Percentiles rank a stretch among this genome's conserved stretches.
phyloP scores from a whole-genome alignment of 2,329 filamentous ascomycete genomes.

The Westerdykella ornata region DNA sequence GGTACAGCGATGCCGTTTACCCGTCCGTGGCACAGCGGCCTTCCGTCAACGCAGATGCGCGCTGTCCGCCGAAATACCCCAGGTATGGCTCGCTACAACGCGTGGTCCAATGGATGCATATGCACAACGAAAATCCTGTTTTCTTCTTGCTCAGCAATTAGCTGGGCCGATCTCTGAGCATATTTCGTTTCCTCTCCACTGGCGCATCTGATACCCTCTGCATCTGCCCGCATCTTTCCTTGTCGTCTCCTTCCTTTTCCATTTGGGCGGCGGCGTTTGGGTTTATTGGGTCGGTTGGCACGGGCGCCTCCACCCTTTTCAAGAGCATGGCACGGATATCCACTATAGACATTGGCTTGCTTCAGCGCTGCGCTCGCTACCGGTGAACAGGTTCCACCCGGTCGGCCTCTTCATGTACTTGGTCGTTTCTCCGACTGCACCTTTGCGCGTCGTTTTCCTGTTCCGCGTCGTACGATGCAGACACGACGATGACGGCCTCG shows the following conservation, averaged over 20 bases:
- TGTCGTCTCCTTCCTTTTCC: neutral
- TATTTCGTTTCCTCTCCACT: constrained; percentile 1
- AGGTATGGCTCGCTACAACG: too few relatives aligned
- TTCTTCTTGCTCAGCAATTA: neutral
- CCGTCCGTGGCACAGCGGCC: constrained; percentile 5
- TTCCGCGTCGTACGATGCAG: neutral
- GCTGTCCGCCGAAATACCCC: too few relatives aligned
- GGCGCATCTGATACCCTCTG: constrained; percentile 21
- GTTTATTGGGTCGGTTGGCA: neutral
- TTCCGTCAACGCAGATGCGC: constrained; percentile 3
- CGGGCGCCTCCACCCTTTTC: neutral
- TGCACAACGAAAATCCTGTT: too few relatives aligned
- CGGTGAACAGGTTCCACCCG: neutral
- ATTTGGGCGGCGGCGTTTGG: neutral
- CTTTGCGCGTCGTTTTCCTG: neutral
- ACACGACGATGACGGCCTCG: too few relatives aligned
- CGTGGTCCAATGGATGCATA: too few relatives aligned
- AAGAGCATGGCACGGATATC: neutral
- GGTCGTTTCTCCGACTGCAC: neutral
- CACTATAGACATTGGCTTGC: neutral
- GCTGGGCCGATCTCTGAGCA: neutral
- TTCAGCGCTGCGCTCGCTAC: neutral
- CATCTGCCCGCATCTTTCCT: constrained; percentile 4
- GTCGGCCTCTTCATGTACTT: neutral
- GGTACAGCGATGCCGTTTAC: constrained; percentile 10